phyloP scores from a whole-genome alignment of 768 basidiomycete genomes.

The Boletus rubescentipes region DNA sequence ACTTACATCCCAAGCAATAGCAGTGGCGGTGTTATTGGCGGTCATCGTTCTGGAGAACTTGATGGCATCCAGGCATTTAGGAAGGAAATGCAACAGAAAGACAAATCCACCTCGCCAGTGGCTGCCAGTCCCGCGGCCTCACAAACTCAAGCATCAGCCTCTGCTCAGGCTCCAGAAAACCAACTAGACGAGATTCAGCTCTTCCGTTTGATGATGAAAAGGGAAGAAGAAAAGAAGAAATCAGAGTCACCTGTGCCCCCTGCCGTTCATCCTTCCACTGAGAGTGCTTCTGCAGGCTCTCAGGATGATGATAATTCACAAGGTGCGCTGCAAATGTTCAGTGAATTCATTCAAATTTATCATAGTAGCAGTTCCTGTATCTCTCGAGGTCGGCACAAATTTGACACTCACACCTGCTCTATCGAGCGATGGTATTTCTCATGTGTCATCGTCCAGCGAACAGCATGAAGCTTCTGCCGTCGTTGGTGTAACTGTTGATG shows the following conservation, averaged over 20 bases:
- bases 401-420: neutral
- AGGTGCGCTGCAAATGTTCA: conserved; percentile 17
- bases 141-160: conserved; percentile 23
- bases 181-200: conserved; percentile 80
- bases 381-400: conserved; percentile 9
- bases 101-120: conserved; percentile 42
- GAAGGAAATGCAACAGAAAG: conserved; percentile 77
- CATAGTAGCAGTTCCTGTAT: conserved; percentile 7
- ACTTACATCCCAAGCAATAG: conserved; percentile 69
- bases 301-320: conserved; percentile 13
- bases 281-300: conserved; percentile 11
- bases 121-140: conserved; percentile 9
- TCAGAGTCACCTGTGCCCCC: conserved; percentile 20
- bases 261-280: conserved; percentile 2
- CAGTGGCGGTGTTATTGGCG: conserved; percentile 62
- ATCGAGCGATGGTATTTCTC: conserved; percentile 11
- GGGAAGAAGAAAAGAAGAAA: conserved; percentile 58
- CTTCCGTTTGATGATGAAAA: conserved; percentile 82
- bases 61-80: conserved; percentile 89
- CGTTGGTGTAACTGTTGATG: conserved; percentile 1
- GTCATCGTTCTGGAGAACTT: conserved; percentile 60
- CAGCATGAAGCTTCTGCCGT: conserved; percentile 5
- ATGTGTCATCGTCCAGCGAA: conserved; percentile 17
- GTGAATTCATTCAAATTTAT: conserved; percentile 12
- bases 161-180: conserved; percentile 27